Base-by-base conservation (phyloP, 495 filamentous ascomycete species). In the Xylaria acuta region DNA sequence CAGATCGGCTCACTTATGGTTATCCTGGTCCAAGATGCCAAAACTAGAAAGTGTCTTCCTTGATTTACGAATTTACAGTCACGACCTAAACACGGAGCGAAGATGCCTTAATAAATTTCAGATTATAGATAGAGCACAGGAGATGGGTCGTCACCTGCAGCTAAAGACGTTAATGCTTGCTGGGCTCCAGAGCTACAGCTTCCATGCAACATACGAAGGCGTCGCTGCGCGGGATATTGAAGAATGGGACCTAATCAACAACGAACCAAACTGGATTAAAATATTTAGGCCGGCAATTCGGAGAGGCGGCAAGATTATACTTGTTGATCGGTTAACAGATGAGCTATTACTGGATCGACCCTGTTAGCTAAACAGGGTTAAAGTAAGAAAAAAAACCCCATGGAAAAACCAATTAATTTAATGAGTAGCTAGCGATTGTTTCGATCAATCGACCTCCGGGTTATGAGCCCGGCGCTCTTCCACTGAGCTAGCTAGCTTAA, bases 211-310 rank as follows among this genome's bases (percentile, higher is more conserved):
- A 25, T 75, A 75, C 43, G n/a, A 74, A 14, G 51, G 49, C 5
- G 70, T 71, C 32, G 71, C 74, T n/a, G 64, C 47, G 4, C 36
- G 41, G 3, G 51, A 63, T 12, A 53, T 79, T 11, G 75, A 77
- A 47, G 16, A 64, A 20, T 62, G 25, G 9, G 74, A 77, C 18
- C 69, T 74, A 62, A 25, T 77, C 6, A 56, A 74, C 2, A 71
- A 67, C 0, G 74, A 77, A 45, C 77, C 77, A 2, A 79, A 79
- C 65, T 79, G 77, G 77, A 71, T 79, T 41, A 76, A 74, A 47
- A 43, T 76, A 7, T 79, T 79, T 40, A 73, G 69, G 69, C 71
- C 66, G 0, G 74, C 75, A 1, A 2, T 79, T 32, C 70, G 74
- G 11, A 70, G 64, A 11, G 77, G 75, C 3, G 77, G 77, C 2